Base-by-base conservation (phyloP, 441 rosid species). In the Erodium moschatum region DNA sequence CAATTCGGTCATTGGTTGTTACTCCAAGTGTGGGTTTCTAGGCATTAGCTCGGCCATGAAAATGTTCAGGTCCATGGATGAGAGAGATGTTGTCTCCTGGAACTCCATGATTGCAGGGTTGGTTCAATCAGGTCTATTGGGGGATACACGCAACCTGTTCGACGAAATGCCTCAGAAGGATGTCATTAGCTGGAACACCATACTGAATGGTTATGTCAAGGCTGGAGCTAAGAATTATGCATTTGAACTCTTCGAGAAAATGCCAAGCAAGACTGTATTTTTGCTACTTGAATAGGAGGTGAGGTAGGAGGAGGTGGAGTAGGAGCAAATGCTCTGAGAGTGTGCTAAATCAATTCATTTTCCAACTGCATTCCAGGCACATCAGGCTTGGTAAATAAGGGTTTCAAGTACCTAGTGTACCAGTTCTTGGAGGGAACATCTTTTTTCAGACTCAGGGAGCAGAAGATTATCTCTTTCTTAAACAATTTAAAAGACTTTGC, bases 151-250 rank as follows among this genome's bases (percentile, higher is more conserved):
- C n/a, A 61, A 73, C 5, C 11, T 92, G 84, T 92, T 92, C 24
- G 89, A 87, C 44, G 85, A 86, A 90, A 90, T 87, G 86, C 90
- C 92, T 4, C 65, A 52, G 11, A 87, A 74, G 76, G 91, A 87
- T 80, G 60, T 75, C 18, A 76, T 89, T 70, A 87, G 87, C 76
- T 90, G 98, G 96, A 92, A 92, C 48, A 80, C 86, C 0, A 79
- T 90, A 69, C 71, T 90, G 76, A 92, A 88, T 82, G 98, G 88
- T 0, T 86, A 88, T 72, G 88, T 70, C 1, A 90, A 88, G 81
- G 82, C 84, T 13, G 86, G 85, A 74, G 84, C 86, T 10, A 85
- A 85, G 88, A 70, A 75, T 70, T 67, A 38, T 64, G 96, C 93
- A 0, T 90, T 88, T 74, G 81, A 83, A 9, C 62, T 92, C 80